phyloP scores from a whole-genome alignment of 2,329 filamentous ascomycete species.

The Trichoderma koningiopsis region DNA sequence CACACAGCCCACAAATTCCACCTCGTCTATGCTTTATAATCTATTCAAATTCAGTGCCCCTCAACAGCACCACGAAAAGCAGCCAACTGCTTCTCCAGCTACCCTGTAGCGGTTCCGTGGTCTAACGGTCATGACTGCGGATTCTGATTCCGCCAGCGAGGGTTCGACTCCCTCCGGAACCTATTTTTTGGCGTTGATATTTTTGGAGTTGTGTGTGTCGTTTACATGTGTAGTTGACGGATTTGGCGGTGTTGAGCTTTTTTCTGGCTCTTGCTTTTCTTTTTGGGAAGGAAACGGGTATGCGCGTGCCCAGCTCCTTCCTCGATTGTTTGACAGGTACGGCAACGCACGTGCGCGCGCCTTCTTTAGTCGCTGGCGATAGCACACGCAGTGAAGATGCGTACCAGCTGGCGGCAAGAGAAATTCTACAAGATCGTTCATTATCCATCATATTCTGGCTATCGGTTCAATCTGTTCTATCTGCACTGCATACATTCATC shows the following conservation, averaged over 20 bases:
- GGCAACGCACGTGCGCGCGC: neutral
- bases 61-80: constrained; percentile 20
- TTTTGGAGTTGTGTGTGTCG: neutral
- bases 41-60: neutral
- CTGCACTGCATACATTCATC: neutral
- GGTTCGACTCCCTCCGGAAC: constrained; percentile 28
- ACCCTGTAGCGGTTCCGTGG: constrained; percentile 17
- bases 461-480: neutral
- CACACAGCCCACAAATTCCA: too few relatives aligned
- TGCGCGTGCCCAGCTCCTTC: neutral
- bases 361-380: neutral
- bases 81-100: constrained; percentile 11
- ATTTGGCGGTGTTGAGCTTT: neutral
- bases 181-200: neutral
- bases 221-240: neutral
- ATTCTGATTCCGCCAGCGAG: constrained; percentile 29
- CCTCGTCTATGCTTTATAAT: neutral
- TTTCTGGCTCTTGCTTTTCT: neutral
- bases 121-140: constrained; percentile 29
- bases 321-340: neutral
- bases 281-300: neutral
- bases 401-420: neutral
- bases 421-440: neutral
- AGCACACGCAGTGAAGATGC: neutral
- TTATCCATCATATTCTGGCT: neutral